phyloP scores from a whole-genome alignment of 306 rosid species.

The Rosa persica region DNA sequence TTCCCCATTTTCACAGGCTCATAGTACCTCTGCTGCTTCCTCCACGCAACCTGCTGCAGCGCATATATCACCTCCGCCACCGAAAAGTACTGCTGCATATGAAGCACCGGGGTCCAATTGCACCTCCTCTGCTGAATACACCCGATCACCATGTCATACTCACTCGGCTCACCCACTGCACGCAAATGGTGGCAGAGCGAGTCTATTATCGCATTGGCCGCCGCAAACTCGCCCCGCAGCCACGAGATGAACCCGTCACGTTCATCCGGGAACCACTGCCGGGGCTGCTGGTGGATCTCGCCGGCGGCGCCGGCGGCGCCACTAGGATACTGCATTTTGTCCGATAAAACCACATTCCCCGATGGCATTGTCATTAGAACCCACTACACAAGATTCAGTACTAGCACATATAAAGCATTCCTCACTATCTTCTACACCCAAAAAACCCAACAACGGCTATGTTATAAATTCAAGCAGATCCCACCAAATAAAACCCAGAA shows the following conservation, averaged over 20 bases:
- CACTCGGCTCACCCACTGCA: slow-evolving; percentile 69
- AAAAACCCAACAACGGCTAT: slow-evolving; percentile 5
- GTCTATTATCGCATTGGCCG: slow-evolving; percentile 93
- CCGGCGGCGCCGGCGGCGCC: slow-evolving; percentile 38
- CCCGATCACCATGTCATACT: slow-evolving; percentile 68
- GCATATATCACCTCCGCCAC: slow-evolving; percentile 72
- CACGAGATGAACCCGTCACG: slow-evolving; percentile 90
- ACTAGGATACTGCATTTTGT: slow-evolving; percentile 74
- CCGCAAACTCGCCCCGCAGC: slow-evolving; percentile 96
- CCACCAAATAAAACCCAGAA: slow-evolving; percentile 34
- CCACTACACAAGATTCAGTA: slow-evolving; percentile 35
- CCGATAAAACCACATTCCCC: slow-evolving; percentile 69
- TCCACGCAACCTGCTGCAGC: slow-evolving; percentile 75
- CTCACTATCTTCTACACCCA: slow-evolving; percentile 46
- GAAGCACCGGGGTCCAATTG: slow-evolving; percentile 90
- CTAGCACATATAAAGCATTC: slow-evolving; percentile 51
- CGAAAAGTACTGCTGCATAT: slow-evolving; percentile 94
- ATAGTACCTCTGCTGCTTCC: slow-evolving; percentile 69
- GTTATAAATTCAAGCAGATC: slow-evolving; percentile 33
- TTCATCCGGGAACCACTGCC: slow-evolving; percentile 88
- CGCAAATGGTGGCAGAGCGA: slow-evolving; percentile 81
- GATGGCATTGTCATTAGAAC: slow-evolving; percentile 91
- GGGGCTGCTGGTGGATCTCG: slow-evolving; percentile 63
- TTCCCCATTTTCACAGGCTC: slow-evolving; percentile 56
- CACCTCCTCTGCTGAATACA: slow-evolving; percentile 75